Base-by-base conservation (phyloP, 83 land plant genomes). In the Picea abies region DNA sequence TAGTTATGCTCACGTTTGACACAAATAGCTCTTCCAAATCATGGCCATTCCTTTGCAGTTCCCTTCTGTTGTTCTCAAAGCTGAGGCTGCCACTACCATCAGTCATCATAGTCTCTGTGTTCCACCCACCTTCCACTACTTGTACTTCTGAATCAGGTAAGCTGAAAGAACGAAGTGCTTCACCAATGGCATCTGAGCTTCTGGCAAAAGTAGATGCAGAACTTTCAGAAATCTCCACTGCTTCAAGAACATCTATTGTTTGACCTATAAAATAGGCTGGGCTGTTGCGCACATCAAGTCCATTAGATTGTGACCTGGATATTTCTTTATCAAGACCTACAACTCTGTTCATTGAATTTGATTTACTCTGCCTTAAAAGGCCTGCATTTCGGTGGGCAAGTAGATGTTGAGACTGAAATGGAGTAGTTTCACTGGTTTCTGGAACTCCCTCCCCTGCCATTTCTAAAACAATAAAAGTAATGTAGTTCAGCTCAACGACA, bases 61-160 rank as follows among this genome's bases (percentile, higher is more conserved):
- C 35, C 61, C 78, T 52, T 25, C n/a, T 17, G 49, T 60, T 16
- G 26, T 76, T 76, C 32, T 15, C 17, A 49, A 35, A 26, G 32
- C 78, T 76, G 7, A 11, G 20, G 5, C 52, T 52, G 78, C 56
- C 60, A 14, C 6, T 49, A 47, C 26, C 17, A 76, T 23, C 32
- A 19, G 23, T 76, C 25, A 7, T 52, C 44, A 23, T 52, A 20
- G 23, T 76, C 17, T 52, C 61, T 52, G 15, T 22, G 29, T 76
- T 76, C 14, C 56, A 11, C 32, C 41, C 29, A 52, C 78, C 25
- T 23, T 52, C 60, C 61, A 49, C 44, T 5, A 4, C 14, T 76
- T 76, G 60, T 52, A 52, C 60, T n/a, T 76, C 78, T 76, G 78
- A 76, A 76, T 76, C 29, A 76, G 60, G 61, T 52, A 56, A 3